These are phyloP conservation scores for Intubia oerlemansii DNA, from an alignment of 2,329 filamentous ascomycete species.

Conservation along the genomic window DNA sequence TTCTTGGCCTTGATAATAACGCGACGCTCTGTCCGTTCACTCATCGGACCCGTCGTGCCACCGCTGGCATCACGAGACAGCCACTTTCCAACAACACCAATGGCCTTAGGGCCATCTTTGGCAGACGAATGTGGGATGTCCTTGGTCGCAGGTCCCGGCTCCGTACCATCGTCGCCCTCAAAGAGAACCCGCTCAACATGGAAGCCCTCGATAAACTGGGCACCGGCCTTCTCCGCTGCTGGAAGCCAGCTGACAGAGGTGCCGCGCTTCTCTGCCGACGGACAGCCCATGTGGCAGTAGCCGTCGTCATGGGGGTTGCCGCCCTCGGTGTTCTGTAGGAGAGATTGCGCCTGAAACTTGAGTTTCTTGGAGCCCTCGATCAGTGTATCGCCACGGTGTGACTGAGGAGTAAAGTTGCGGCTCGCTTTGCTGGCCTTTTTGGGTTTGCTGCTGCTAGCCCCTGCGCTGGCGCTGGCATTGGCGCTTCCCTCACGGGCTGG, in stretches of 20 bases:
- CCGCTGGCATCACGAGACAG: constrained; percentile 44
- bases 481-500: too few relatives aligned
- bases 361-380: constrained; percentile 55
- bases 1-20: constrained; percentile 59
- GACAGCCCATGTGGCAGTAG: constrained; percentile 37
- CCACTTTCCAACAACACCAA: constrained; percentile 58
- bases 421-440: too few relatives aligned
- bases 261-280: constrained; percentile 54
- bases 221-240: constrained; percentile 56
- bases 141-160: not conserved
- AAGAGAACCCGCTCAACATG: constrained; percentile 51
- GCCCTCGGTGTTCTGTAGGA: constrained; percentile 57
- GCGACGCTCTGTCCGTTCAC: constrained; percentile 29
- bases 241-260: constrained; percentile 58
- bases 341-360: constrained; percentile 45
- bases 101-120: constrained; percentile 18
- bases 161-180: constrained; percentile 21
- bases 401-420: constrained; percentile 45
- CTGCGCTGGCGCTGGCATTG: too few relatives aligned
- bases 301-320: constrained; percentile 56
- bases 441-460: too few relatives aligned
- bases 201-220: constrained; percentile 70
- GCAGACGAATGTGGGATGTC: constrained; percentile 1
- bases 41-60: constrained; percentile 24
- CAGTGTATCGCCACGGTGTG: constrained; percentile 47